Conservation (phyloP, 2,329 filamentous ascomycete species). For the Fusarium anguioides region DNA sequence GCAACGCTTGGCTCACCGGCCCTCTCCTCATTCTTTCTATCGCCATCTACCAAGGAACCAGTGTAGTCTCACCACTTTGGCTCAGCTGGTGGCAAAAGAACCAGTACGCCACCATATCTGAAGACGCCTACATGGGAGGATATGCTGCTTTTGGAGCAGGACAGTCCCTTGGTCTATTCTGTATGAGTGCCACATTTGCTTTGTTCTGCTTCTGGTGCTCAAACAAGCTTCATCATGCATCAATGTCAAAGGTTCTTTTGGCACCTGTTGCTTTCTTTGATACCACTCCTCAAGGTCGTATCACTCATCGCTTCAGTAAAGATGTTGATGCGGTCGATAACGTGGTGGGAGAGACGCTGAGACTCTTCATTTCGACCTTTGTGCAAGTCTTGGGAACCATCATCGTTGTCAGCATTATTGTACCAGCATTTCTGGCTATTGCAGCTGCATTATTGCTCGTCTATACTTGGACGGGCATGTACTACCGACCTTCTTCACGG, state of each 20-base stretch:
- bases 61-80: conserved; percentile 25
- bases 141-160: conserved; percentile 20
- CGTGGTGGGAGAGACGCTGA: conserved; percentile 15
- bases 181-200: conserved; percentile 14
- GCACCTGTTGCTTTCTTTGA: conserved; percentile 25
- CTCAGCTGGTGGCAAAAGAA: conserved; percentile 30
- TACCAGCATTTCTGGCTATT: conserved; percentile 16
- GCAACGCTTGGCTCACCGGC: conserved; percentile 16
- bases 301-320: conserved; percentile 27
- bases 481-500: conserved; percentile 16
- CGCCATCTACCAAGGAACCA: conserved; percentile 19
- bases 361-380: conserved; percentile 21
- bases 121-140: conserved; percentile 28
- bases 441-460: conserved; percentile 4
- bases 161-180: conserved; percentile 19
- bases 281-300: conserved; percentile 23
- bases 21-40: conserved; percentile 17
- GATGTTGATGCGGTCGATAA: conserved; percentile 29
- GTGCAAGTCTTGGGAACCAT: conserved; percentile 24
- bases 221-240: conserved; percentile 21
- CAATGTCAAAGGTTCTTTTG: conserved; percentile 5
- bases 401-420: conserved; percentile 22
- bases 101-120: conserved; percentile 5
- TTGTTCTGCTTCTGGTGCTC: conserved; percentile 34
- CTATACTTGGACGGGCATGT: conserved; percentile 28